Evolutionary conservation across 2,329 filamentous ascomycete genomes (phyloP).

Genomic region (Nemania sp.): DNA sequence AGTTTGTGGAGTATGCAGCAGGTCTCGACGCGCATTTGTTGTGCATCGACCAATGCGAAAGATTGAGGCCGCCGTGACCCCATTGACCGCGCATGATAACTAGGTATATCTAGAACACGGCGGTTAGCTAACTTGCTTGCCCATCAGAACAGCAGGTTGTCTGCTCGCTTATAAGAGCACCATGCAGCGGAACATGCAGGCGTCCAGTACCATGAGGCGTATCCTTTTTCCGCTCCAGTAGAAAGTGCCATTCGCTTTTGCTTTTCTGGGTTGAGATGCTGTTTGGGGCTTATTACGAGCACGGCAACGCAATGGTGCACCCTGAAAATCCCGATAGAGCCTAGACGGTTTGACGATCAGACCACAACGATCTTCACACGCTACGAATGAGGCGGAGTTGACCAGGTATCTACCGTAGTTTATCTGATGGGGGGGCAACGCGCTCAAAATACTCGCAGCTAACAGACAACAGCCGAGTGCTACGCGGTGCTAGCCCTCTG

Average conservation of each 20-base stretch:
- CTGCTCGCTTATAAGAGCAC: conserved; percentile 8
- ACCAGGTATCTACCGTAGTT: not conserved
- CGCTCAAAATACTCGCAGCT: conserved; percentile 7
- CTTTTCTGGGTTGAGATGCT: conserved; percentile 7
- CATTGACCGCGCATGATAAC: conserved; percentile 18
- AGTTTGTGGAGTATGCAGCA: not conserved
- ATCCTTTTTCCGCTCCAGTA: conserved; percentile 12
- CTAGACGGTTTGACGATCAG: conserved; percentile 9
- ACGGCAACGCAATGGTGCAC: not conserved
- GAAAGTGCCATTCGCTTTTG: conserved; percentile 9
- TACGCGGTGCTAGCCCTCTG: not conserved
- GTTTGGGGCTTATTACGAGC: not conserved
- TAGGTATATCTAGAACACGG: not conserved
- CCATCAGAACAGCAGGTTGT: not conserved
- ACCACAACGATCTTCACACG: conserved; percentile 1
- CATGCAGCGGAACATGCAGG: conserved; percentile 16
- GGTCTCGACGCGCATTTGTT: conserved; percentile 10
- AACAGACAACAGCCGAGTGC: not conserved
- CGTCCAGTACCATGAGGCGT: conserved; percentile 14
- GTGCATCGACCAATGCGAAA: conserved; percentile 21
- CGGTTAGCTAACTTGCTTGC: conserved; percentile 15
- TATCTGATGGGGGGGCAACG: not conserved
- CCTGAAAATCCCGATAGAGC: not conserved
- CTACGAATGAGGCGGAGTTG: not conserved
- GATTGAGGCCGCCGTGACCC: conserved; percentile 10